These are phyloP conservation scores for Fusarium sp. DNA, from an alignment of 2,329 filamentous ascomycete species.

Conservation along the genomic window DNA sequence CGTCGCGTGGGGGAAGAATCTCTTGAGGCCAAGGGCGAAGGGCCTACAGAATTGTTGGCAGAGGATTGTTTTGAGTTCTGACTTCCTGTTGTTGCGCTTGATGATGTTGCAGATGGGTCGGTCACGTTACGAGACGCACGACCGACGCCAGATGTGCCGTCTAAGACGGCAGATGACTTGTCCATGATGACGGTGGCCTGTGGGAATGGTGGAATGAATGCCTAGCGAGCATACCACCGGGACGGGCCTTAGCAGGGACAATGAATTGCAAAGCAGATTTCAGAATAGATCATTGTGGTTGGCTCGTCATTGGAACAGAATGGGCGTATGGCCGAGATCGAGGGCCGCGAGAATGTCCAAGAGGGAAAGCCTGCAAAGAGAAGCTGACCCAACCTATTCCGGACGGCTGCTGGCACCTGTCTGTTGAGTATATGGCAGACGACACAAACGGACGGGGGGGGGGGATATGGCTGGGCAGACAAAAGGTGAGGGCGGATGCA, in stretches of 20 bases:
- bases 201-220: conserved; percentile 44
- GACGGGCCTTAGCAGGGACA: conserved; percentile 46
- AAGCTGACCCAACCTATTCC: conserved; percentile 46
- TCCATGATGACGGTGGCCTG: conserved; percentile 48
- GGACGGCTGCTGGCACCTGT: conserved; percentile 39
- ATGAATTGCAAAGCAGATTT: conserved; percentile 43
- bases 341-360: conserved; percentile 25
- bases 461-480: conserved; percentile 39
- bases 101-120: conserved; percentile 38
- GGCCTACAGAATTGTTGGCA: conserved; percentile 49
- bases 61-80: conserved; percentile 52
- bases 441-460: conserved; percentile 37
- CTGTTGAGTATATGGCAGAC: conserved; percentile 37
- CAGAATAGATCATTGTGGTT: conserved; percentile 50
- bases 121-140: conserved; percentile 32
- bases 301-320: conserved; percentile 47
- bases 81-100: conserved; percentile 40
- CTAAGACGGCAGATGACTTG: conserved; percentile 46
- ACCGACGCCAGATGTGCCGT: conserved; percentile 39
- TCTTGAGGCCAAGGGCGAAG: conserved; percentile 54
- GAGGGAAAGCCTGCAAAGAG: conserved; percentile 30
- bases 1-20: conserved; percentile 61
- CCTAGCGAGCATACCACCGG: conserved; percentile 49
- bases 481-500: conserved; percentile 21
- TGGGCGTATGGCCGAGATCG: conserved; percentile 33